Evolutionary conservation across 176 grass and related monocot genomes (phyloP).

Genomic region (barley (Hordeum vulgare)): MorexV3_pseudomolecules_assembly NC_058524.1:540877880-540878379

Average conservation of each 20-base stretch:
- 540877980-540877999: not conserved
- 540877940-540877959: not conserved
- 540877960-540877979: slow-evolving; percentile 3
- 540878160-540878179: no score
- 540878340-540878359: not conserved
- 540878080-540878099: not conserved
- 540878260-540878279: not conserved
- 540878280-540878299: not conserved
- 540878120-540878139: not conserved
- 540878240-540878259: not conserved
- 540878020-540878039: not conserved
- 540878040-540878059: no score
- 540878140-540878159: no score
- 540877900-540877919: not conserved
- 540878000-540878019: no score
- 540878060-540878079: no score
- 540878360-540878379: not conserved
- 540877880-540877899: not conserved
- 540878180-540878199: not conserved
- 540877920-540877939: not conserved
- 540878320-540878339: not conserved
- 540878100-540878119: no score
- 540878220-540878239: not conserved
- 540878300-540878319: not conserved
- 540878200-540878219: not conserved